Evolutionary conservation across 257 asterid species (phyloP), one percentile per base, ranked within the genome.

Genomic region (Primulina huaijiensis): DNA sequence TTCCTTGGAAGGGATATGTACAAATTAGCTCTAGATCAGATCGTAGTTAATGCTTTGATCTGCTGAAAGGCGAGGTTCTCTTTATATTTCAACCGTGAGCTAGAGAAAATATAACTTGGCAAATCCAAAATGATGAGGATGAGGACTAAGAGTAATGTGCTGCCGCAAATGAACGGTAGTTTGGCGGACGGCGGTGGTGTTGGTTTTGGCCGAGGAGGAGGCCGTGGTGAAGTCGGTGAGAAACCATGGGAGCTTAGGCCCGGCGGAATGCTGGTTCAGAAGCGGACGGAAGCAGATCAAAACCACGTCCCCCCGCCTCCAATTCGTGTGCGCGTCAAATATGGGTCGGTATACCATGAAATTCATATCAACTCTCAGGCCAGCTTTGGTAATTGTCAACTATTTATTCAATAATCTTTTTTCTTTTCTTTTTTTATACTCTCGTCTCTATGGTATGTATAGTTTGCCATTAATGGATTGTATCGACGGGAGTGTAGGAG

Each of bases 231-330:
- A 6, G 78, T 64, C 5, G 68, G 29, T 1, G 82, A 79, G 56
- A 86, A 78, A 9, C 76, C 85, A 10, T 92, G 92, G 91, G 98
- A 92, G 72, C 79, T 87, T 52, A 55, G 97, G 78, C 98, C 98
- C 31, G 88, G 98, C 12, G 98, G 98, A 69, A 92, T 92, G 98
- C 76, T 92, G 67, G 98, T 92, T 27, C 98, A 92, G 82, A 85
- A 81, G 72, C 89, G 98, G 29, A 60, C 83, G 4, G 92, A 82
- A 64, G 79, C 75, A 1, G 91, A 85, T 50, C 78, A 80, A 16
- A 81, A 64, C 80, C 82, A 77, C 10, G 83, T 62, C 3, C 91
- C 91, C 2, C 92, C 95, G 1, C 96, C 98, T 3, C 80, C 86
- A 4, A 88, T 92, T 52, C 95, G 97, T 23, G 86, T 88, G 7